Evolutionary conservation across 2,329 filamentous ascomycete species (phyloP).

Genomic region (Dryadomyces quercus-mongolicae): DNA sequence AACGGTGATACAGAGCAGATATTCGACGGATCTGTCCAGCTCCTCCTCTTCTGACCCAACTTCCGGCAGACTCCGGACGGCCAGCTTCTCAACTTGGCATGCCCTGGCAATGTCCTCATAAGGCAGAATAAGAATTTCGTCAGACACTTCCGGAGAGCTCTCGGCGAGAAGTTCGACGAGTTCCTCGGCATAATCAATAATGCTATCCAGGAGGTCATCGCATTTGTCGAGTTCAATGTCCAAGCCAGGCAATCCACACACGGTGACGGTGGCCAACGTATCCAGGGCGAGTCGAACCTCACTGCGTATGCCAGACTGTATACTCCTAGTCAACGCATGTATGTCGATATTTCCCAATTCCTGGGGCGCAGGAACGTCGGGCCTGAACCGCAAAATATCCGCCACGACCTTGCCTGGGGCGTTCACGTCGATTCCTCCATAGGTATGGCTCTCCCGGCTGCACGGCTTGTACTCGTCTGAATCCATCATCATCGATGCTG

Average conservation of each 20-base stretch:
- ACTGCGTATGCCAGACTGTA: slow-evolving; percentile 79
- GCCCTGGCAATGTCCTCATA: slow-evolving; percentile 81
- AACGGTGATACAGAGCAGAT: slow-evolving; percentile 80
- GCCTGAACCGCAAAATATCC: slow-evolving; percentile 56
- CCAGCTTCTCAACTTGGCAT: slow-evolving; percentile 62
- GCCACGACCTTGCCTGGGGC: slow-evolving; percentile 52
- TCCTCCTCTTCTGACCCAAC: slow-evolving; percentile 71
- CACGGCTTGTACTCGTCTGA: slow-evolving; percentile 44
- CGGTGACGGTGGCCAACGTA: slow-evolving; percentile 59
- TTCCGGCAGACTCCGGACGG: slow-evolving; percentile 57
- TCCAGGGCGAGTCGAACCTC: slow-evolving; percentile 89
- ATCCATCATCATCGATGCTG: slow-evolving; percentile 26
- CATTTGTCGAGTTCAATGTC: slow-evolving; percentile 58
- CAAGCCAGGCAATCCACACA: slow-evolving; percentile 49
- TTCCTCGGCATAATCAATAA: slow-evolving; percentile 84
- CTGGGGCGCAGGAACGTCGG: slow-evolving; percentile 59
- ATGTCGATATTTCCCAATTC: slow-evolving; percentile 87
- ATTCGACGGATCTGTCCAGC: slow-evolving; percentile 75
- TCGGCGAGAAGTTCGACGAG: slow-evolving; percentile 78
- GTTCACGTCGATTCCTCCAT: slow-evolving; percentile 62
- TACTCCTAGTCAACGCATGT: slow-evolving; percentile 73
- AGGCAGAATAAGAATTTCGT: slow-evolving; percentile 67
- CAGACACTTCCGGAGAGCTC: slow-evolving; percentile 72
- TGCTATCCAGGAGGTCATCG: slow-evolving; percentile 76
- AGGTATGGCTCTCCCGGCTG: slow-evolving; percentile 41